A percentile compares a stretch with the other conserved stretches of the same genome.
Evolutionary conservation across 108 stramenopile species (phyloP).

Genomic region (Pseudonitzschia pungens): DNA sequence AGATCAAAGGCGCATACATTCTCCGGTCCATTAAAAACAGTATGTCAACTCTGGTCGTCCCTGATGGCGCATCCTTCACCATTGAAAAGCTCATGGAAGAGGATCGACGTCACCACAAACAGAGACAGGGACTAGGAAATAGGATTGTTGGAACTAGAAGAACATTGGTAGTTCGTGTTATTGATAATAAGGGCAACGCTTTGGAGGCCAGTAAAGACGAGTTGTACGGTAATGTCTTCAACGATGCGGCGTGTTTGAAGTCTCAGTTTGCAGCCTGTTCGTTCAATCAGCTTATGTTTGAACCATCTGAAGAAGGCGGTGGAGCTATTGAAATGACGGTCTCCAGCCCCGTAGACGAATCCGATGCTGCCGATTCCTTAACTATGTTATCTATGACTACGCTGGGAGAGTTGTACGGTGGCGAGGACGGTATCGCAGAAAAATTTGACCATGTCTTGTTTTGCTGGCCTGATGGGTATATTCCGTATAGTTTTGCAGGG

Average conservation of each 20-base stretch:
- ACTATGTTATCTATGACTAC: background rate
- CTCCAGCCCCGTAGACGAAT: background rate
- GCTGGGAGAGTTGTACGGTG: background rate
- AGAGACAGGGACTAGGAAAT: background rate
- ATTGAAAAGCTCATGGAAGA: no score
- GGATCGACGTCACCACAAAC: no score
- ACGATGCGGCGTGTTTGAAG: constrained; percentile 39
- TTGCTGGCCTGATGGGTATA: background rate
- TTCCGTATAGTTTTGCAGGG: constrained; percentile 20
- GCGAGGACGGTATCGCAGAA: background rate
- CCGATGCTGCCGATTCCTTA: background rate
- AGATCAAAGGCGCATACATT: no score
- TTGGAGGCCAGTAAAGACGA: background rate
- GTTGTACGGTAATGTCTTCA: background rate
- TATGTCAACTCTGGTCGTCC: no score
- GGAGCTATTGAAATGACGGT: background rate
- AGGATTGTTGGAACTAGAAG: background rate
- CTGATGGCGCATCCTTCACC: no score
- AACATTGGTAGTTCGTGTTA: constrained; percentile 1
- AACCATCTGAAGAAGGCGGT: background rate
- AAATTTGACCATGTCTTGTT: background rate
- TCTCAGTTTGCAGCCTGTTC: constrained; percentile 45
- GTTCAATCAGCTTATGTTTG: constrained; percentile 11
- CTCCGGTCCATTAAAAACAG: no score
- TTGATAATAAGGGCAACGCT: background rate